phyloP scores from a whole-genome alignment of 306 rosid species.

The Gillenia trifoliata region DNA sequence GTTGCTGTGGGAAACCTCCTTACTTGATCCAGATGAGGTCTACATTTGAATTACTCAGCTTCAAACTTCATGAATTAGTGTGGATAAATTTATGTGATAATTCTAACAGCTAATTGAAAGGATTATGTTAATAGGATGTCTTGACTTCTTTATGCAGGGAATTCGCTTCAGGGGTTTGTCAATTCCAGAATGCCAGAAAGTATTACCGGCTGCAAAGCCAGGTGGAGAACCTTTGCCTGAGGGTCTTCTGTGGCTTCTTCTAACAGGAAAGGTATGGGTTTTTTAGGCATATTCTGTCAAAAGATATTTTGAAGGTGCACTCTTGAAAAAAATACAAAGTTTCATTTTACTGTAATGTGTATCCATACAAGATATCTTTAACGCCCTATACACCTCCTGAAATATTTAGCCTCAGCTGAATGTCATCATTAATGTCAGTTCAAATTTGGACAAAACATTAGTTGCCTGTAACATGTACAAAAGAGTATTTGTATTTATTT shows the following conservation, averaged over 20 bases:
- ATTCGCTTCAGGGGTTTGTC: constrained; percentile 89
- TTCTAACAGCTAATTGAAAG: not conserved
- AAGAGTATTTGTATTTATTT: not conserved
- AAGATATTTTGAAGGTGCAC: not conserved
- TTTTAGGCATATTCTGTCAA: constrained; percentile 5
- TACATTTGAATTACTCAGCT: constrained; percentile 19
- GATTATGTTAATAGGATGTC: constrained; percentile 23
- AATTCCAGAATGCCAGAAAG: constrained; percentile 88
- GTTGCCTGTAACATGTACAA: not conserved
- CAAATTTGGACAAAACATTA: not conserved
- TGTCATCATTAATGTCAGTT: not conserved
- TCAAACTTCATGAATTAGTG: not conserved
- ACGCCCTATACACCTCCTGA: not conserved
- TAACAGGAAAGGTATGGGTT: constrained; percentile 76
- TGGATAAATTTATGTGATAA: not conserved
- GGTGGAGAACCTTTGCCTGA: constrained; percentile 98
- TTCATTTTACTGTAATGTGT: not conserved
- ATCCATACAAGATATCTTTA: not conserved
- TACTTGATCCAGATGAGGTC: constrained; percentile 98
- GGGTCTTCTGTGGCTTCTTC: constrained; percentile 87
- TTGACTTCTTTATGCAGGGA: constrained; percentile 54
- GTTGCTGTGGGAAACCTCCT: constrained; percentile 87
- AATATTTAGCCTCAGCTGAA: not conserved
- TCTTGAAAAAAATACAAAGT: constrained; percentile 4
- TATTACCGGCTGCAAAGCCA: constrained; percentile 75